These are phyloP conservation scores for Vitellaria paradoxa DNA, from an alignment of 179 eudicot genomes.

Conservation along the genomic window DNA sequence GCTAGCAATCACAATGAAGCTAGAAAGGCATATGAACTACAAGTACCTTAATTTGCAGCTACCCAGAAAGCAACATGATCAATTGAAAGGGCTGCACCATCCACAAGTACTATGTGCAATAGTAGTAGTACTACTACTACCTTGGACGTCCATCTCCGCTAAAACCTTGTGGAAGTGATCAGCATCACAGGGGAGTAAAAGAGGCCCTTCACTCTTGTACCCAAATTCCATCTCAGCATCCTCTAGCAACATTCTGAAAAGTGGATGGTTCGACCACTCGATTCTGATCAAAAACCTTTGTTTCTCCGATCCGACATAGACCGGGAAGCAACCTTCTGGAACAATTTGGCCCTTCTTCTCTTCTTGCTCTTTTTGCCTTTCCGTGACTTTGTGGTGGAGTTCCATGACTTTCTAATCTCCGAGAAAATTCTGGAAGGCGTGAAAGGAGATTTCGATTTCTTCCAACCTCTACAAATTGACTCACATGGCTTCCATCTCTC, in stretches of 20 bases:
- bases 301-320: constrained; percentile 63
- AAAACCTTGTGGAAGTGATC: constrained; percentile 49
- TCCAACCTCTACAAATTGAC: neutral
- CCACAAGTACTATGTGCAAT: too few species aligned
- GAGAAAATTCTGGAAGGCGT: neutral
- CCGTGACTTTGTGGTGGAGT: neutral
- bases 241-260: constrained; percentile 56
- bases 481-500: constrained; percentile 24
- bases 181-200: constrained; percentile 63
- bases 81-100: too few species aligned
- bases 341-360: constrained; percentile 18
- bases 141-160: constrained; percentile 53
- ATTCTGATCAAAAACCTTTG: constrained; percentile 59
- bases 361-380: neutral
- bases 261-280: constrained; percentile 51
- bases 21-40: too few species aligned
- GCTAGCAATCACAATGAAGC: too few species aligned
- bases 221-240: constrained; percentile 70
- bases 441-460: neutral
- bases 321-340: constrained; percentile 63
- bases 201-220: constrained; percentile 56
- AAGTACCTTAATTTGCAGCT: too few species aligned
- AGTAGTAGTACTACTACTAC: too few species aligned
- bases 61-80: too few species aligned
- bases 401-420: constrained; percentile 28